Percentiles rank a stretch among this genome's conserved stretches.
These are phyloP conservation scores for Samsoniella hepiali DNA, from an alignment of 2,329 filamentous ascomycete species.

Conservation along the genomic window DNA sequence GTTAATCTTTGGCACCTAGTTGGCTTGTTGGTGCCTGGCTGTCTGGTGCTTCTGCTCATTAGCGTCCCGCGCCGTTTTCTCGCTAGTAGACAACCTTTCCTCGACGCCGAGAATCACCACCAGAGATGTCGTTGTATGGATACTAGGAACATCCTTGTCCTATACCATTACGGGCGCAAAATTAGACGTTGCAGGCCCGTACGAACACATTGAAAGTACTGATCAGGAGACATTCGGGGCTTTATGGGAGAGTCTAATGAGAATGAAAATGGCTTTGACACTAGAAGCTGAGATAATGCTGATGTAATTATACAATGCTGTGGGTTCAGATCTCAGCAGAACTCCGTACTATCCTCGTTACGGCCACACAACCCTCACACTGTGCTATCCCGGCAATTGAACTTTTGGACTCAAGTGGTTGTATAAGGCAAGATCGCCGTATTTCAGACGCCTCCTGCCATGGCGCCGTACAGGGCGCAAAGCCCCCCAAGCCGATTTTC, in stretches of 20 bases:
- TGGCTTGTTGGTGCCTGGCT: neutral
- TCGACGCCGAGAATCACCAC: neutral
- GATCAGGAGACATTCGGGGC: neutral
- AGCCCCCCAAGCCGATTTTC: neutral
- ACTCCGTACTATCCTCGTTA: neutral
- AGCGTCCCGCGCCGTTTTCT: neutral
- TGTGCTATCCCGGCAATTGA: neutral
- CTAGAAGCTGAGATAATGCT: neutral
- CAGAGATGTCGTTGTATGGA: neutral
- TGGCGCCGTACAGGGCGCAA: neutral
- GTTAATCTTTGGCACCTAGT: neutral
- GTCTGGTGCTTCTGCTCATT: neutral
- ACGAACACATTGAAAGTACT: neutral
- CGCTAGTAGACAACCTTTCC: neutral
- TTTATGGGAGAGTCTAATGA: neutral
- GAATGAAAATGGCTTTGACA: neutral
- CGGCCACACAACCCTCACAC: neutral
- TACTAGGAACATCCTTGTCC: neutral
- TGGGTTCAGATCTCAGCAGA: neutral
- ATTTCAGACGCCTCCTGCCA: neutral
- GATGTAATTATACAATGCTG: neutral
- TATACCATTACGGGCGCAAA: neutral
- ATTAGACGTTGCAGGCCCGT: neutral
- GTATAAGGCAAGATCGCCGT: neutral
- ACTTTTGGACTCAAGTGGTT: neutral